Evolutionary conservation across 495 filamentous ascomycete genomes (phyloP), one percentile per base, ranked within the genome.

Genomic region (Penicillium lagena): DNA sequence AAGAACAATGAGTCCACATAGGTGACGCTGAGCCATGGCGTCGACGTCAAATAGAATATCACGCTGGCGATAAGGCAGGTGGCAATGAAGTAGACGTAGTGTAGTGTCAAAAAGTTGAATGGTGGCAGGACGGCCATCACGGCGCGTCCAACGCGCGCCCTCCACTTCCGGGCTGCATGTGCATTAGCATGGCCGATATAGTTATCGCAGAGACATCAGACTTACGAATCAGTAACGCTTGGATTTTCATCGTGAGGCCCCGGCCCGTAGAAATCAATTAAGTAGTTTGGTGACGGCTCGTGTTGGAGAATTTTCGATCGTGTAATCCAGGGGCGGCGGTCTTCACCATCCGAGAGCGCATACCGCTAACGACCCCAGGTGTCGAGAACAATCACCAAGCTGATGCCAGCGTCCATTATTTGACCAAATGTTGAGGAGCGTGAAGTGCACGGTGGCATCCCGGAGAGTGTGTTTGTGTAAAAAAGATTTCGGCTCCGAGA

Each of bases 1-100:
- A 94, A 60, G 56, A 91, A 96, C 9, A 95, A 66, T 10, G 81
- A 76, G 58, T 95, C 86, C 7, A 77, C 75, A 65, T 88, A 95
- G 39, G 72, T 70, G 47, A 95, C 76, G 46, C 74, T 84, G 32
- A 69, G 59, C 35, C 67, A 60, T 12, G 82, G 81, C 5, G 70
- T 79, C 1, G 85, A 83, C 4, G 79, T 76, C 34, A 75, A 75
- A 76, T 81, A 93, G 63, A 94, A 90, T 37, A 94, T 75, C 37
- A 85, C 45, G 32, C 84, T 87, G 22, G 74, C 67, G 31, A 86
- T 42, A n/a, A 91, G 53, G 34, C 72, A 79, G 15, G 79, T 76
- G 5, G 64, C 42, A 50, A 90, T 75, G 62, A 94, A 94, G 64
- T 94, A 94, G 45, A 73, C 63, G 74, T 91, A 85, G 58, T 86